Percentiles rank a stretch among this genome's conserved stretches.
These are phyloP conservation scores for Pinus taeda DNA, from an alignment of 75 land plant species.

Conservation along the genomic window DNA sequence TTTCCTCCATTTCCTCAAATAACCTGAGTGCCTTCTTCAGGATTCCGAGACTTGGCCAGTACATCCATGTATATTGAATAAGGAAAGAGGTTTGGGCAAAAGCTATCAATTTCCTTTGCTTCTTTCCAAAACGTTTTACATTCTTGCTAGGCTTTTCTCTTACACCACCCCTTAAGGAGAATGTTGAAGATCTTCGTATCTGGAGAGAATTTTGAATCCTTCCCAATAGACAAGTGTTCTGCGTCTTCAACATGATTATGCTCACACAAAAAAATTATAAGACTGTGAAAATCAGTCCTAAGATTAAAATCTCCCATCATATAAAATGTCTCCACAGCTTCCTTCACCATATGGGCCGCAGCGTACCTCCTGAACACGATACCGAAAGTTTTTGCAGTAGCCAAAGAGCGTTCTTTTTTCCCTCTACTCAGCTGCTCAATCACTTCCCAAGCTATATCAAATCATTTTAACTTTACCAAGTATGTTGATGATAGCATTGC, in stretches of 20 bases:
- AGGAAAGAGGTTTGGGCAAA: constrained; percentile 34
- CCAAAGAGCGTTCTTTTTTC: neutral
- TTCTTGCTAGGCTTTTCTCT: constrained; percentile 36
- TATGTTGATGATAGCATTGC: constrained; percentile 50
- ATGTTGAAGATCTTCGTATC: constrained; percentile 42
- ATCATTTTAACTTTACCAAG: constrained; percentile 50
- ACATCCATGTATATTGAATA: constrained; percentile 58
- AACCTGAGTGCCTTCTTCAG: constrained; percentile 51
- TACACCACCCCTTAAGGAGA: constrained; percentile 50
- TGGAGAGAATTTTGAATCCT: neutral
- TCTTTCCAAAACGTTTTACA: constrained; percentile 55
- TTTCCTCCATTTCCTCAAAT: constrained; percentile 52
- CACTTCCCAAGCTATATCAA: neutral
- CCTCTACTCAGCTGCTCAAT: neutral
- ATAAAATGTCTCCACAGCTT: constrained; percentile 25
- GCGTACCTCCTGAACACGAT: constrained; percentile 40
- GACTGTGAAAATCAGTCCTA: constrained; percentile 18
- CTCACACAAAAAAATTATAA: constrained; percentile 57
- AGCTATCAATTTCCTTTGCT: constrained; percentile 36
- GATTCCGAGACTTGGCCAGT: constrained; percentile 40
- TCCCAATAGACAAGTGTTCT: constrained; percentile 24
- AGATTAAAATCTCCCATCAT: constrained; percentile 15
- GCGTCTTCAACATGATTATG: constrained; percentile 58
- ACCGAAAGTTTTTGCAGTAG: constrained; percentile 41
- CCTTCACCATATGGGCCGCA: constrained; percentile 43